Percentiles rank a stretch among this genome's conserved stretches.
Evolutionary conservation across 2,329 filamentous ascomycete species (phyloP).

Genomic region (Helotiales sp.): DNA sequence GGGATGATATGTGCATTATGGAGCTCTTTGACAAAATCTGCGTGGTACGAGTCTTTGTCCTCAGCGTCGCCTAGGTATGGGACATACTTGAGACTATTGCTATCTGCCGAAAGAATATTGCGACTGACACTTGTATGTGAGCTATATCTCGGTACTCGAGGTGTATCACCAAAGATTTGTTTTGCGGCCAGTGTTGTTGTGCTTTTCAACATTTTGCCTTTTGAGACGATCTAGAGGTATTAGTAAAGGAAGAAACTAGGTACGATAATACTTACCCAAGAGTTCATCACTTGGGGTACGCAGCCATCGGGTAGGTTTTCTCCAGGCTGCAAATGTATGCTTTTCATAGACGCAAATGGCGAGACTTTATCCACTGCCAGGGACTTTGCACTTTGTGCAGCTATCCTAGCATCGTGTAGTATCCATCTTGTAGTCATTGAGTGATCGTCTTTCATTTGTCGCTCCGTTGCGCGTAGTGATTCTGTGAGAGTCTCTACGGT

Average conservation of each 20-base stretch:
- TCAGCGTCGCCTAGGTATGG: conserved; percentile 24
- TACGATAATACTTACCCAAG: conserved; percentile 11
- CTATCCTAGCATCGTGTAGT: conserved; percentile 17
- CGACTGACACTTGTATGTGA: conserved; percentile 26
- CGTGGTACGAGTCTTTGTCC: conserved; percentile 1
- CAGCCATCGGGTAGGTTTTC: conserved; percentile 4
- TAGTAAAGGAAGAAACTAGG: conserved; percentile 3
- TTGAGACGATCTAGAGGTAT: conserved; percentile 12
- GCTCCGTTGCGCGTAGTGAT: not conserved
- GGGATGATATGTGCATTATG: conserved; percentile 18
- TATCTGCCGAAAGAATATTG: conserved; percentile 30
- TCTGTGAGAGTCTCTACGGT: not conserved
- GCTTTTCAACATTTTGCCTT: conserved; percentile 16
- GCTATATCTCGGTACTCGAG: conserved; percentile 27
- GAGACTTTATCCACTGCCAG: conserved; percentile 19
- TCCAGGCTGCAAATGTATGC: conserved; percentile 6
- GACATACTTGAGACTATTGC: conserved; percentile 29
- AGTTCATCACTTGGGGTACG: conserved; percentile 5
- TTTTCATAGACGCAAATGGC: conserved; percentile 24
- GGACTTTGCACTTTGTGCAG: not conserved
- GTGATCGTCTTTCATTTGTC: conserved; percentile 21
- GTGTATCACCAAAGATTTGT: conserved; percentile 10
- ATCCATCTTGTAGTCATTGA: conserved; percentile 17
- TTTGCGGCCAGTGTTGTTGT: conserved; percentile 13
- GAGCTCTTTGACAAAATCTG: conserved; percentile 23